phyloP scores from a whole-genome alignment of 345 rosid species.

The Brassica carinata region DNA sequence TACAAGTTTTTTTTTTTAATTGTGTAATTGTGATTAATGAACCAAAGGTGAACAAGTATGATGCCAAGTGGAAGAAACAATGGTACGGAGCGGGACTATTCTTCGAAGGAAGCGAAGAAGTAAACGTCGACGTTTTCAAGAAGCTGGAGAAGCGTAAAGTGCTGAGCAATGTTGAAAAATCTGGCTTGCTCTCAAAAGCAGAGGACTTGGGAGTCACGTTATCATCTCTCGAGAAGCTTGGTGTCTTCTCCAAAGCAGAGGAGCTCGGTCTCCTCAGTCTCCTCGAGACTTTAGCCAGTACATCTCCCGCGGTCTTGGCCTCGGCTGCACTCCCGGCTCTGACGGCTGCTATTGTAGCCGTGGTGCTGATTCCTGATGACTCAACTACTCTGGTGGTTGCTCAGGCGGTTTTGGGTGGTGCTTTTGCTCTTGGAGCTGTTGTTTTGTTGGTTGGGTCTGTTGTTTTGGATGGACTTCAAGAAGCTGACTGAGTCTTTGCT shows the following conservation, averaged over 20 bases:
- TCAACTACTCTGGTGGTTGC: slow-evolving; percentile 61
- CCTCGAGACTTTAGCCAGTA: slow-evolving; percentile 61
- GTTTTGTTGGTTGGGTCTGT: slow-evolving; percentile 79
- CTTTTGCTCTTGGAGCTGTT: slow-evolving; percentile 64
- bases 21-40: slow-evolving; percentile 13
- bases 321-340: slow-evolving; percentile 73
- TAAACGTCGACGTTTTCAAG: slow-evolving; percentile 90
- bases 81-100: slow-evolving; percentile 95
- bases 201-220: slow-evolving; percentile 77
- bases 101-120: slow-evolving; percentile 80
- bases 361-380: slow-evolving; percentile 86
- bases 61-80: slow-evolving; percentile 67
- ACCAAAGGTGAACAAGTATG: slow-evolving; percentile 79
- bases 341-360: slow-evolving; percentile 68
- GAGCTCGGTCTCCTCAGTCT: slow-evolving; percentile 83
- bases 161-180: slow-evolving; percentile 81
- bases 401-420: slow-evolving; percentile 71
- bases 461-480: slow-evolving; percentile 81
- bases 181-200: slow-evolving; percentile 82
- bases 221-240: slow-evolving; percentile 83
- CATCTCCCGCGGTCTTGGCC: slow-evolving; percentile 71
- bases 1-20: not conserved
- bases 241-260: slow-evolving; percentile 88
- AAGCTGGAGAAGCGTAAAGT: slow-evolving; percentile 85
- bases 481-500: slow-evolving; percentile 61